Conservation (phyloP, 768 basidiomycete species). For the Boletus reticuloceps region DNA sequence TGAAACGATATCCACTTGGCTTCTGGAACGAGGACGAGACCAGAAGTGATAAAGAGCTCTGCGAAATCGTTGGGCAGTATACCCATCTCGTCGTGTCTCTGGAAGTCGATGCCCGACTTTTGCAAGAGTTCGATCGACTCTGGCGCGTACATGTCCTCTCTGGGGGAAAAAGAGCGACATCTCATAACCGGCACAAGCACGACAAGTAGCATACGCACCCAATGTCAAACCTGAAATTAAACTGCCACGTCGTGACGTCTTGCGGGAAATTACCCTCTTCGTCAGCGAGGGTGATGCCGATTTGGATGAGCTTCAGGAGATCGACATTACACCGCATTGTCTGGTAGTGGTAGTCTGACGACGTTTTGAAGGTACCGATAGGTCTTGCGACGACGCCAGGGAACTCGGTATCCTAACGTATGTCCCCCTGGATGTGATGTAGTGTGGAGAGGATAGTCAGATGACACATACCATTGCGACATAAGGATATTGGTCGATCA, state of each 20-base stretch:
- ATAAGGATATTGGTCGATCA: conserved; percentile 89
- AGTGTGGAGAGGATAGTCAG: not conserved
- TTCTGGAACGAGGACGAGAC: conserved; percentile 83
- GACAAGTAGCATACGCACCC: conserved; percentile 51
- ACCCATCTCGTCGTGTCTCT: conserved; percentile 88
- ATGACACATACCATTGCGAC: conserved; percentile 81
- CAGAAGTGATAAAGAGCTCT: conserved; percentile 94
- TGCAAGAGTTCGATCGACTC: conserved; percentile 93
- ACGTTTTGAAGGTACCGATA: conserved; percentile 93
- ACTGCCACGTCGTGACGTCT: conserved; percentile 96
- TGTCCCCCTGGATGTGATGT: conserved; percentile 1
- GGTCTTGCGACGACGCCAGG: conserved; percentile 98
- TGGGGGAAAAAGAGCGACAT: conserved; percentile 29
- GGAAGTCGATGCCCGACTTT: conserved; percentile 95
- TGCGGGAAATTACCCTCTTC: conserved; percentile 90
- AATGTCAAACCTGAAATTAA: conserved; percentile 94
- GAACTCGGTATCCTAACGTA: conserved; percentile 90
- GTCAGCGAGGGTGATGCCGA: conserved; percentile 92
- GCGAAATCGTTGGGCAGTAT: conserved; percentile 94
- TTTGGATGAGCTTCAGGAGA: conserved; percentile 94
- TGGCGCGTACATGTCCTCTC: conserved; percentile 99
- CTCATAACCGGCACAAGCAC: not conserved
- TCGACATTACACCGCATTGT: conserved; percentile 99
- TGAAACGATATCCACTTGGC: conserved; percentile 98
- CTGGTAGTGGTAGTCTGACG: conserved; percentile 98